Percentiles rank a stretch among this genome's conserved stretches.
Conservation (phyloP, 331 rosid genomes). For the Saraca asoca region DNA sequence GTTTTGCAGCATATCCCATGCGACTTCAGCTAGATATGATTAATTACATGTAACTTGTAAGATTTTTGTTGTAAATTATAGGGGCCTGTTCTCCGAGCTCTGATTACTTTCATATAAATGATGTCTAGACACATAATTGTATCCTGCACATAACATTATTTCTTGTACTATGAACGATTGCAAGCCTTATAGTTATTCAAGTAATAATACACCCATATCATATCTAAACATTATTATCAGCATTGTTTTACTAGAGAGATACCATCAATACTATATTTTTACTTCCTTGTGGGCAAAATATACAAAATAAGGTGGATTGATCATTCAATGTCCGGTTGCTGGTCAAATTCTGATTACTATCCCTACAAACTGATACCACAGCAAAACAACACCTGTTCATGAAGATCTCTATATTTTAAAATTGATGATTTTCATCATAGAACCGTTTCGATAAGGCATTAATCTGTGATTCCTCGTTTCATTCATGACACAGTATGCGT, state of each 20-base stretch:
- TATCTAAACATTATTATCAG: too few species aligned
- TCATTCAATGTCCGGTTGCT: background rate
- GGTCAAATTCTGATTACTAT: conserved; percentile 10
- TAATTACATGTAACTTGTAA: conserved; percentile 26
- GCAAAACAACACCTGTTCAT: background rate
- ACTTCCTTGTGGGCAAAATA: conserved; percentile 15
- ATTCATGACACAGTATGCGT: conserved; percentile 31
- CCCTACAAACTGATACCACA: conserved; percentile 3
- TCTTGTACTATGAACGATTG: too few species aligned
- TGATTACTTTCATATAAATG: background rate
- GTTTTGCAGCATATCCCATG: conserved; percentile 23
- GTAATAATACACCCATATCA: too few species aligned
- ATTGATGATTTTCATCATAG: conserved; percentile 25
- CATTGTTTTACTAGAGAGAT: too few species aligned
- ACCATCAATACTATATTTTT: background rate
- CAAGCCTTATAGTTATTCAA: too few species aligned
- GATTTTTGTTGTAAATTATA: conserved; percentile 1
- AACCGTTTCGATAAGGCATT: conserved; percentile 12
- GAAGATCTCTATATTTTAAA: conserved; percentile 16
- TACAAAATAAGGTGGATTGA: too few species aligned
- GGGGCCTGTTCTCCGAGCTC: conserved; percentile 10
- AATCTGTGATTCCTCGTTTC: conserved; percentile 1
- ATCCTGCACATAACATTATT: too few species aligned
- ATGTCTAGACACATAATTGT: too few species aligned
- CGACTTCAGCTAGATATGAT: conserved; percentile 15